Evolutionary conservation across 2,329 filamentous ascomycete genomes (phyloP), one percentile per base, ranked within the genome.

Genomic region (Stagonosporopsis tanaceti): DNA sequence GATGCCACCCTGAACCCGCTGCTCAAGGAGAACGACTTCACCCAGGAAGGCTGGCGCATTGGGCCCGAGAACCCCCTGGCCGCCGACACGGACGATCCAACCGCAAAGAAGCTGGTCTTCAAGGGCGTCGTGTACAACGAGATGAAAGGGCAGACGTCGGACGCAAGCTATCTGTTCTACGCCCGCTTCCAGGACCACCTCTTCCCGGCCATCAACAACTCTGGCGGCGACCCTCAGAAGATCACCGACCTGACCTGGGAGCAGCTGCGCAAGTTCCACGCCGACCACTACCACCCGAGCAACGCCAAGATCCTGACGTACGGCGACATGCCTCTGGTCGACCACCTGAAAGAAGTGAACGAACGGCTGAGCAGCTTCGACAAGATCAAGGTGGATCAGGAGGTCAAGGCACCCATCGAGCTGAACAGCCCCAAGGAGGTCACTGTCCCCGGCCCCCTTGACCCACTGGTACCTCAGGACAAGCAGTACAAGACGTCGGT

Each of bases 81-180:
- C 28, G 77, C 74, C 24, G 70, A 75, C 63, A 63, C 80, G 54
- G 63, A 79, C 62, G 66, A 79, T 56, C 68, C 79, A 62, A 69
- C 87, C 53, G 85, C 87, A 71, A 86, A 87, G 74, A 87, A 87
- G 62, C 79, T 96, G 38, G 91, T 97, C 0, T 98, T 98, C 83
- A 98, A 98, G 80, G 94, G 94, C 25, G 95, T 98, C 1, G 94
- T 98, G 0, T 98, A 98, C 80, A 99, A 99, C 71, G 95, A 99
- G 80, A 99, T 99, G 95, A 99, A 99, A 79, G 95, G 95, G 0
- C 93, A 97, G 73, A 96, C 98, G 89, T 98, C 95, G 2, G 95
- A 99, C 76, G 93, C 94, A 6, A 92, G 92, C 65, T 99, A 99
- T 70, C 82, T 98, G 0, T 99, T 92, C 81, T 98, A 97, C 76